Evolutionary conservation across 1,139 yeast species (phyloP).

Genomic region (Wickerhamomyces sp.): DNA sequence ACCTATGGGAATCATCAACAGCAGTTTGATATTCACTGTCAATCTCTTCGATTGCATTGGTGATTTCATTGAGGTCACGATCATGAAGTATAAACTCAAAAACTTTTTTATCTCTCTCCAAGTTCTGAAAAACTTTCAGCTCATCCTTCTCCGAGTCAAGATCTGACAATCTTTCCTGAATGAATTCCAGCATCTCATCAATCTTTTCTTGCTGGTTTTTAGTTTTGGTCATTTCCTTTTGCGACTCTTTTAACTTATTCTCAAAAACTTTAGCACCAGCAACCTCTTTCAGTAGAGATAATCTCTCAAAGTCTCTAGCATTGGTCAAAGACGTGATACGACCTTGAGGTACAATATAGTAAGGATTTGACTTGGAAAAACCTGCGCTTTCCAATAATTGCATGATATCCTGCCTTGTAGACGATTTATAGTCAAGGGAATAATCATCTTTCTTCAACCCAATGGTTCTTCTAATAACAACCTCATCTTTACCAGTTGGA

Average conservation of each 20-base stretch:
- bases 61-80: slow-evolving; percentile 63
- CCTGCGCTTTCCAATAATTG: slow-evolving; percentile 89
- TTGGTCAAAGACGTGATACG: slow-evolving; percentile 80
- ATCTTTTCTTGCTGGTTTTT: slow-evolving; percentile 67
- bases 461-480: slow-evolving; percentile 78
- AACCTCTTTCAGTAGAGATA: slow-evolving; percentile 78
- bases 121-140: slow-evolving; percentile 59
- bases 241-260: slow-evolving; percentile 69
- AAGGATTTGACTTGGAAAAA: slow-evolving; percentile 84
- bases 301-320: slow-evolving; percentile 79
- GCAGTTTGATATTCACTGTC: slow-evolving; percentile 56
- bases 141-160: slow-evolving; percentile 79
- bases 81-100: slow-evolving; percentile 75
- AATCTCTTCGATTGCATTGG: slow-evolving; percentile 52
- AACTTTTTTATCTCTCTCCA: slow-evolving; percentile 66
- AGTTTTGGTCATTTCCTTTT: slow-evolving; percentile 73
- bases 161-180: slow-evolving; percentile 69
- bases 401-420: slow-evolving; percentile 78
- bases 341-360: slow-evolving; percentile 97
- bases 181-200: slow-evolving; percentile 65
- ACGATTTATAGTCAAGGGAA: slow-evolving; percentile 48
- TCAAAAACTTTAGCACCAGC: slow-evolving; percentile 96
- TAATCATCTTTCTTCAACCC: slow-evolving; percentile 91
- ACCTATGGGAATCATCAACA: slow-evolving; percentile 39
- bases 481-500: slow-evolving; percentile 49